Percentiles rank a stretch among this genome's conserved stretches.
Conservation (phyloP, 495 filamentous ascomycete species). For the Xylaria curta region DNA sequence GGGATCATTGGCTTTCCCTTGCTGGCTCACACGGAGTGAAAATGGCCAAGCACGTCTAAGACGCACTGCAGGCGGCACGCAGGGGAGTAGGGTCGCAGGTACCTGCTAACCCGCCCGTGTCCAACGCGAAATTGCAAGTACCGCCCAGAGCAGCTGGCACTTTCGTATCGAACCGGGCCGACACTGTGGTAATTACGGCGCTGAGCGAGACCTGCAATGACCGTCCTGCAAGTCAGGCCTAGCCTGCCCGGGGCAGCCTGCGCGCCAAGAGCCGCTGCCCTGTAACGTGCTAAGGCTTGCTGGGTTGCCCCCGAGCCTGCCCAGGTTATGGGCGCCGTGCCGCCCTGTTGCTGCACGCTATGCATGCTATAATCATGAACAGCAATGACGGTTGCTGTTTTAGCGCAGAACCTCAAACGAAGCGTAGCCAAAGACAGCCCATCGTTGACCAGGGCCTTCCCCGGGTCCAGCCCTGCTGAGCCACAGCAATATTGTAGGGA, state of each 20-base stretch:
- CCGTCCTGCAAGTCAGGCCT: conserved; percentile 21
- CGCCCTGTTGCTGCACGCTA: conserved; percentile 14
- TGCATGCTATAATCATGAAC: conserved; percentile 10
- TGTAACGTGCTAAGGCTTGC: conserved; percentile 19
- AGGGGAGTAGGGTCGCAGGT: conserved; percentile 7
- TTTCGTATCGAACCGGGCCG: conserved; percentile 18
- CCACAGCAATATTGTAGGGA: background rate
- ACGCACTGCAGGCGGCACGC: conserved; percentile 13
- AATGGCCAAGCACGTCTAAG: conserved; percentile 16
- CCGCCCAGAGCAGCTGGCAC: conserved; percentile 8
- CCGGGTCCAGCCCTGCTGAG: conserved; percentile 19
- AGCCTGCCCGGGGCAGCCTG: background rate
- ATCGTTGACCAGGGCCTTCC: background rate
- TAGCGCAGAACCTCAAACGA: conserved; percentile 25
- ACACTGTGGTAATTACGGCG: conserved; percentile 29
- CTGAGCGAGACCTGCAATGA: conserved; percentile 23
- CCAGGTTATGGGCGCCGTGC: background rate
- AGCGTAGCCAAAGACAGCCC: conserved; percentile 15
- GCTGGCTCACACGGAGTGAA: conserved; percentile 15
- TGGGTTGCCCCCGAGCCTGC: background rate
- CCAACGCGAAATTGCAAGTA: conserved; percentile 22
- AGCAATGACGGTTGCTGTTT: conserved; percentile 20
- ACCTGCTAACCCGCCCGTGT: conserved; percentile 17
- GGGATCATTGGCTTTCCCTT: conserved; percentile 15
- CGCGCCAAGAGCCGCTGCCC: conserved; percentile 16